phyloP scores from a whole-genome alignment of 306 rosid species.

The Myrica gale region DNA sequence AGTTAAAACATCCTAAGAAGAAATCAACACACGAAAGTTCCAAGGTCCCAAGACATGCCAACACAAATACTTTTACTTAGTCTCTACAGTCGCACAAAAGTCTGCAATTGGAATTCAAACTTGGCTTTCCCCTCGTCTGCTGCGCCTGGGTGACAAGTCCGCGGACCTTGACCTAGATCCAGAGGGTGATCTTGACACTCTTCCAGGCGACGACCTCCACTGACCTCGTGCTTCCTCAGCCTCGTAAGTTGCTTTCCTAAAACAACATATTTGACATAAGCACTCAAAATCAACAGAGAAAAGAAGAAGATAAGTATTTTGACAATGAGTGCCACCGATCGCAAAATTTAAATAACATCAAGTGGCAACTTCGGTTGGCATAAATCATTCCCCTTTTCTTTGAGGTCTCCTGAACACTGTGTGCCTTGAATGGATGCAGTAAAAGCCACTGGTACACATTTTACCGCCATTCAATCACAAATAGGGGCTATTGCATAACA shows the following conservation, averaged over 20 bases:
- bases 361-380: neutral
- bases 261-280: slow-evolving; percentile 17
- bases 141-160: slow-evolving; percentile 66
- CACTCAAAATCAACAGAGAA: neutral
- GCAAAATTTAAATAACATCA: neutral
- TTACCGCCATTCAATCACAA: no score
- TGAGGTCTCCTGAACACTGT: neutral
- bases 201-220: slow-evolving; percentile 66
- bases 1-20: neutral
- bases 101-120: neutral
- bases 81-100: slow-evolving; percentile 3
- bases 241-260: slow-evolving; percentile 65
- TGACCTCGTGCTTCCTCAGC: slow-evolving; percentile 56
- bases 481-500: neutral
- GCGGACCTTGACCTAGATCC: slow-evolving; percentile 78
- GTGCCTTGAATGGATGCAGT: neutral
- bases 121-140: slow-evolving; percentile 39
- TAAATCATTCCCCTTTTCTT: neutral
- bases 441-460: neutral
- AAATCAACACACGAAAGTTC: neutral
- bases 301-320: neutral
- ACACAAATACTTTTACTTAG: neutral
- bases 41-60: no score
- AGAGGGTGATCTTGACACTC: slow-evolving; percentile 78
- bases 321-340: no score